A percentile compares a stretch with the other conserved stretches of the same genome.
phyloP scores from a whole-genome alignment of 495 filamentous ascomycete species.

The Annulohypoxylon maeteangense region DNA sequence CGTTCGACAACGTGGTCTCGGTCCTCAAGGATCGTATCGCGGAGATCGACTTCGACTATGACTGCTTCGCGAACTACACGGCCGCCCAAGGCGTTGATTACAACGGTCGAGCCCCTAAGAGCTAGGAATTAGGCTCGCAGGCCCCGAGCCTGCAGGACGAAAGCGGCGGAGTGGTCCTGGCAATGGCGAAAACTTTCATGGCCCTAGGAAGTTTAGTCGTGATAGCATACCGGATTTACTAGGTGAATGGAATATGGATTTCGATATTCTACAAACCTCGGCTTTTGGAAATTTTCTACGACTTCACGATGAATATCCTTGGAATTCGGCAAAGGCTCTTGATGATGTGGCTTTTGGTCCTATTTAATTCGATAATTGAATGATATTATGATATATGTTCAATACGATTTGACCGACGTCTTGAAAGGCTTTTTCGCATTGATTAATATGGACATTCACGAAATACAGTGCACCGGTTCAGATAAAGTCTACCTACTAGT shows the following conservation, averaged over 20 bases:
- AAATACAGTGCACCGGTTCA: too few relatives aligned
- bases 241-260: not conserved
- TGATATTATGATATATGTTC: not conserved
- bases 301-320: not conserved
- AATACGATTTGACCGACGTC: not conserved
- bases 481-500: not conserved
- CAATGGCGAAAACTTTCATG: conserved; percentile 16
- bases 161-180: not conserved
- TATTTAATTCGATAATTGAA: not conserved
- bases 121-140: conserved; percentile 28
- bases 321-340: not conserved
- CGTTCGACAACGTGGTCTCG: conserved; percentile 46
- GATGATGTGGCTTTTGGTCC: not conserved
- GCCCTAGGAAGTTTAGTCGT: conserved; percentile 22
- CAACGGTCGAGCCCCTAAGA: conserved; percentile 44
- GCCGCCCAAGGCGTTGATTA: conserved; percentile 44
- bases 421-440: too few relatives aligned
- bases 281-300: not conserved
- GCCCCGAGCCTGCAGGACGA: conserved; percentile 19
- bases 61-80: conserved; percentile 48
- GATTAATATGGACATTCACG: too few relatives aligned
- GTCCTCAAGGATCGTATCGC: conserved; percentile 44
- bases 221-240: conserved; percentile 2
- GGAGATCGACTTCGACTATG: conserved; percentile 49
- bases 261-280: not conserved